These are phyloP conservation scores for Fusarium begoniae DNA, from an alignment of 2,329 filamentous ascomycete genomes.

Conservation along the genomic window DNA sequence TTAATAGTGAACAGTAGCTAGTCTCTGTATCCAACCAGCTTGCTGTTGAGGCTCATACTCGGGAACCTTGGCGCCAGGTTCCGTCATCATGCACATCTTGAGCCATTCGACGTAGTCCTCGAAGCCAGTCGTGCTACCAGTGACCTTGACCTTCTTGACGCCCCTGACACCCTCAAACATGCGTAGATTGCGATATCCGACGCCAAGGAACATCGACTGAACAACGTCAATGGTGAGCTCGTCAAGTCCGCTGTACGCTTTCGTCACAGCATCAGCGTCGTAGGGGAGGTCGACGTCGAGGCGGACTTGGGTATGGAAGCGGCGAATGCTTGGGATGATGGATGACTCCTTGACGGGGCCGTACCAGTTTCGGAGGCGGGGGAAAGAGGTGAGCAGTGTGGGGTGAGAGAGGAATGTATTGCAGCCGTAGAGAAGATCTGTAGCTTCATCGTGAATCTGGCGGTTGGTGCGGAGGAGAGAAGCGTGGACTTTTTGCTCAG, in stretches of 20 bases:
- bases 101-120: slow-evolving; percentile 56
- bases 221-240: slow-evolving; percentile 53
- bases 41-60: slow-evolving; percentile 34
- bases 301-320: slow-evolving; percentile 52
- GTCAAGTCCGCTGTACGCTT: slow-evolving; percentile 50
- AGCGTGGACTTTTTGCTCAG: slow-evolving; percentile 45
- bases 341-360: slow-evolving; percentile 44
- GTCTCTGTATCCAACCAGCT: slow-evolving; percentile 36
- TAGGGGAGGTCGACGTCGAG: slow-evolving; percentile 53
- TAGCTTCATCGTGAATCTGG: slow-evolving; percentile 54
- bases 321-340: slow-evolving; percentile 48
- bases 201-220: slow-evolving; percentile 52
- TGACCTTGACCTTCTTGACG: slow-evolving; percentile 48
- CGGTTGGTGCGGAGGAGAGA: slow-evolving; percentile 53
- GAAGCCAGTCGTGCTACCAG: slow-evolving; percentile 53
- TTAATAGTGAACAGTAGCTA: slow-evolving; percentile 38
- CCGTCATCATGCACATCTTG: slow-evolving; percentile 48
- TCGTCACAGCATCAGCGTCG: slow-evolving; percentile 42
- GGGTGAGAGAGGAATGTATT: slow-evolving; percentile 58
- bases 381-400: slow-evolving; percentile 52
- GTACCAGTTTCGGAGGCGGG: slow-evolving; percentile 49
- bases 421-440: slow-evolving; percentile 52
- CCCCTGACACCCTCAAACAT: slow-evolving; percentile 56
- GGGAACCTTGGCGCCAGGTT: slow-evolving; percentile 30
- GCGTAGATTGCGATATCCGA: slow-evolving; percentile 49